These are phyloP conservation scores for Glarea lozoyensis DNA, from an alignment of 495 filamentous ascomycete genomes.

Conservation along the genomic window DNA sequence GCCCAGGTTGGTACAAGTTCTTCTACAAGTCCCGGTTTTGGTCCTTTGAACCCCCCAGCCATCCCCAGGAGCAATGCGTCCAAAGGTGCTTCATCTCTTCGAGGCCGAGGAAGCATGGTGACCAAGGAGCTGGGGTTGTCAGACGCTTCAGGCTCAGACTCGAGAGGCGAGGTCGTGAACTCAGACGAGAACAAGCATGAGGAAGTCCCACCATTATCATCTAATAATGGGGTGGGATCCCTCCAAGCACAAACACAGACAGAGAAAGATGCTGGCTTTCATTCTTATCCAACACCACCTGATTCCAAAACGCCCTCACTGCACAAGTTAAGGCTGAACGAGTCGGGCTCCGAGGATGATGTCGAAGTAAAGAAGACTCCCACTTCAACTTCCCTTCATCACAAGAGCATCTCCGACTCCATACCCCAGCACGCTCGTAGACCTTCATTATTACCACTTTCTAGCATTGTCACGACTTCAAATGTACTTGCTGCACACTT, in stretches of 20 bases:
- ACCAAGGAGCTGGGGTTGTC: constrained; percentile 26
- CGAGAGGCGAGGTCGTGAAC: constrained; percentile 8
- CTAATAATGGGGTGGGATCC: constrained; percentile 37
- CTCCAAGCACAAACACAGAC: constrained; percentile 21
- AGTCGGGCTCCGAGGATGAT: constrained; percentile 31
- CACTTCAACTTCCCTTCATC: constrained; percentile 18
- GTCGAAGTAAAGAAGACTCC: constrained; percentile 21
- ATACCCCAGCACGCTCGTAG: constrained; percentile 35
- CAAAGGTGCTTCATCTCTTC: constrained; percentile 7
- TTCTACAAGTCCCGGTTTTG: constrained; percentile 38
- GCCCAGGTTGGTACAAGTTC: constrained; percentile 83
- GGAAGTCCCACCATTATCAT: constrained; percentile 40
- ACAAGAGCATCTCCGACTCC: constrained; percentile 33
- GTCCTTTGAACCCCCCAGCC: constrained; percentile 33
- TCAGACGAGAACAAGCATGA: constrained; percentile 6
- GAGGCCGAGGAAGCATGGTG: constrained; percentile 6
- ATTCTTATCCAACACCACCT: constrained; percentile 50
- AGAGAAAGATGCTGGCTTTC: constrained; percentile 27
- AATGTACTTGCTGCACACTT: constrained; percentile 64
- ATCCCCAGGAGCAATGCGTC: constrained; percentile 29
- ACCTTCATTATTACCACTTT: constrained; percentile 47
- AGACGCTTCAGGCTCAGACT: constrained; percentile 24
- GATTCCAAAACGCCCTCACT: constrained; percentile 46
- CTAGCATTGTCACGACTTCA: constrained; percentile 54
- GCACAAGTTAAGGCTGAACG: constrained; percentile 36